Evolutionary conservation across 1,284 basidiomycete genomes (phyloP).

Genomic region (Cronartium quercuum): DNA sequence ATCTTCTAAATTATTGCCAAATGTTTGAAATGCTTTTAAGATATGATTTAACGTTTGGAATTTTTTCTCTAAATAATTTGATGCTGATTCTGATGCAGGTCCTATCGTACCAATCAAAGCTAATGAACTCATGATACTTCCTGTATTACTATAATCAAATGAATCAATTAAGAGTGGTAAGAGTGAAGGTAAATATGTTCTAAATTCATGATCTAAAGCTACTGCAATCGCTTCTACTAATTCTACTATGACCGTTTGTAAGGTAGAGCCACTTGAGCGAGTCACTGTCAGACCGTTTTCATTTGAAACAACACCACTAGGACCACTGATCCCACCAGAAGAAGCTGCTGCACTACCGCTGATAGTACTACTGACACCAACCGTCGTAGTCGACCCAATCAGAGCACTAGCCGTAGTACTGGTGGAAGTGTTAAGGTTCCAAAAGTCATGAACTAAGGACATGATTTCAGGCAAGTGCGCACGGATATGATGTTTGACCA

Average conservation of each 20-base stretch:
- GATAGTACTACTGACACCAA: not conserved
- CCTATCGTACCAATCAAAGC: slow-evolving; percentile 55
- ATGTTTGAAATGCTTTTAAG: slow-evolving; percentile 76
- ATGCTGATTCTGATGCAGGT: slow-evolving; percentile 55
- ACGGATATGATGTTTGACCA: slow-evolving; percentile 96
- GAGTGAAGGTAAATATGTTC: slow-evolving; percentile 88
- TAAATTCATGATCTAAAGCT: slow-evolving; percentile 95
- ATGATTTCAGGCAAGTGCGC: slow-evolving; percentile 82
- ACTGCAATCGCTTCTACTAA: slow-evolving; percentile 91
- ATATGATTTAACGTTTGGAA: slow-evolving; percentile 77
- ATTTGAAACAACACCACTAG: slow-evolving; percentile 13
- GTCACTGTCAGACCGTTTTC: slow-evolving; percentile 34
- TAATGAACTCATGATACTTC: slow-evolving; percentile 13
- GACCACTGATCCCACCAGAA: slow-evolving; percentile 4
- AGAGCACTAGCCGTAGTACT: not conserved
- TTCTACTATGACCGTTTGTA: slow-evolving; percentile 88
- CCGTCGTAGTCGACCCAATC: slow-evolving; percentile 3
- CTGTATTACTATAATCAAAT: slow-evolving; percentile 58
- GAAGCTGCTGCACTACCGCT: slow-evolving; percentile 8
- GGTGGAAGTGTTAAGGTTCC: slow-evolving; percentile 55
- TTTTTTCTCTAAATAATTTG: slow-evolving; percentile 53
- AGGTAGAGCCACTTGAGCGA: slow-evolving; percentile 58
- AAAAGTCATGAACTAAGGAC: slow-evolving; percentile 73
- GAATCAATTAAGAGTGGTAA: slow-evolving; percentile 80
- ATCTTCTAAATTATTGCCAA: slow-evolving; percentile 94